Base-by-base conservation (phyloP, 192 early-diverging fungal species). In the Linnemannia zychae region DNA sequence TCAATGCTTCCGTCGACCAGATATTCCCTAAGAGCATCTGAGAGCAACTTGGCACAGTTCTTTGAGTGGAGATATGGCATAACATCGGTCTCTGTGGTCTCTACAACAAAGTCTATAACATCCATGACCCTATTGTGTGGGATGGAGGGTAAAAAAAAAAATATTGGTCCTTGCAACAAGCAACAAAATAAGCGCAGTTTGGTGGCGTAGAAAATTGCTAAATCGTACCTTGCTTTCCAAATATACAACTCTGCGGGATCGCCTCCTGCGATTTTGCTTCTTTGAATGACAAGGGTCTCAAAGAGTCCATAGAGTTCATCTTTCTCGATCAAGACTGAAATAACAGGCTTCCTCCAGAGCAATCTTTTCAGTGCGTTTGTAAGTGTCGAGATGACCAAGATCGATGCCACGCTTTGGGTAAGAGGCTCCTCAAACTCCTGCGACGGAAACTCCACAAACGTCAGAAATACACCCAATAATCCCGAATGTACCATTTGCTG, bases 61-160 rank as follows among this genome's bases (percentile, higher is more conserved):
- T 81, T 87, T n/a, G 76, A 89, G 53, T 76, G 82, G 7, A 85
- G 76, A 60, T 89, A 84, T 34, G 72, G 76, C 75, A 78, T 87
- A 2, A 88, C 72, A 50, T 79, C 81, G 0, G 71, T 81, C 37
- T 81, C 78, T 47, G 78, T 77, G 12, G 72, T 78, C 36, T 88
- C 78, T 52, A 80, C 76, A 33, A 88, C 78, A 76, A 66, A 67
- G 16, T 78, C 76, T 7, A 84, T 67, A 22, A 80, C 77, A 65
- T 88, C 69, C 74, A 80, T 72, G 28, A 77, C 81, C 36, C 83
- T 76, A 63, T 44, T 44, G 15, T 33, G n/a, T 28, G n/a, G n/a
- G 38, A 33, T 18, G 18, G 12, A 13, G 15, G 28, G 17, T 67
- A 44, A 44, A n/a, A 17, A 33, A 1, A 68, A 31, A 44, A 71